Percentiles rank a stretch among this genome's conserved stretches.
Conservation (phyloP, 805 yeast genomes). For the Sporopachydermia quercuum region DNA sequence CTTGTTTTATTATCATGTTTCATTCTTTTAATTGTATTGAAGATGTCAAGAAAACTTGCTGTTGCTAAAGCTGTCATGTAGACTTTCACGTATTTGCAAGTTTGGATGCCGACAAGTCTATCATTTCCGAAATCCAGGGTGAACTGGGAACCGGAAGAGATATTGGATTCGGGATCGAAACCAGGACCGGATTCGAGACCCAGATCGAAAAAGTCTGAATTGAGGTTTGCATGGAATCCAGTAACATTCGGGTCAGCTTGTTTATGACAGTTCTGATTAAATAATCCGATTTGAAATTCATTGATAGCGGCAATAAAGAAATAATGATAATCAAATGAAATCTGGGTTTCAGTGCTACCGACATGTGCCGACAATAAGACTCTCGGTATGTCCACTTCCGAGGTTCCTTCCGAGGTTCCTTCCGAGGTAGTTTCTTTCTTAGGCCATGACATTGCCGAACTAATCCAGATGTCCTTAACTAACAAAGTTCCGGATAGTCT, state of each 20-base stretch:
- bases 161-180: too few relatives aligned
- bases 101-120: conserved; percentile 26
- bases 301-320: conserved; percentile 50
- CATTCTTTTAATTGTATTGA: conserved; percentile 54
- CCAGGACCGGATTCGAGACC: too few relatives aligned
- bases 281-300: conserved; percentile 36
- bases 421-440: conserved; percentile 25
- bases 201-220: too few relatives aligned
- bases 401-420: too few relatives aligned
- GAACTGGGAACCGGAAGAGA: too few relatives aligned
- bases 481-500: conserved; percentile 62
- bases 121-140: neutral
- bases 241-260: neutral
- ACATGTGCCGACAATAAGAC: conserved; percentile 48
- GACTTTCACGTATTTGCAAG: conserved; percentile 37
- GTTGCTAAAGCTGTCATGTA: conserved; percentile 78
- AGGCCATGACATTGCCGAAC: conserved; percentile 64
- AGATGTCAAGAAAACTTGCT: conserved; percentile 66
- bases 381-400: conserved; percentile 57
- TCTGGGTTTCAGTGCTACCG: conserved; percentile 37
- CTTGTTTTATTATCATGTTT: conserved; percentile 58
- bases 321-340: conserved; percentile 75
- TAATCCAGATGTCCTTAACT: conserved; percentile 33
- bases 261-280: conserved; percentile 44
- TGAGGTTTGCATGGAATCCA: too few relatives aligned